Conservation (phyloP, 2,329 filamentous ascomycete species). For the Malbranchea zuffiana region DNA sequence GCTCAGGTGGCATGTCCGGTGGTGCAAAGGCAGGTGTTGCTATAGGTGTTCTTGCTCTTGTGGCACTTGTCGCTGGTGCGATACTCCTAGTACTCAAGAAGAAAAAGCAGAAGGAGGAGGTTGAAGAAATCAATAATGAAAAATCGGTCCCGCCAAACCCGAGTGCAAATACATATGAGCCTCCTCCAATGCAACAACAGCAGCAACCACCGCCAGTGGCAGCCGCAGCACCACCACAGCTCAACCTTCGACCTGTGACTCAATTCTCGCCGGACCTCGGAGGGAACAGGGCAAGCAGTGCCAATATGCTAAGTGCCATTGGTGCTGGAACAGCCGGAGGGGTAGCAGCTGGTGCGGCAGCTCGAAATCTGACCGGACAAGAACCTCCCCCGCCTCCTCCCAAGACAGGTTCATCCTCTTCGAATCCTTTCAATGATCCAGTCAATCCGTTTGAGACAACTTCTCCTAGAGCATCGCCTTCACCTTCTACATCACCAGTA, state of each 20-base stretch:
- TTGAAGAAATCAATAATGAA: conserved; percentile 49
- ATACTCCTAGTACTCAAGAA: conserved; percentile 67
- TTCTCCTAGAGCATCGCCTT: conserved; percentile 36
- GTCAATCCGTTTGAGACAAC: conserved; percentile 63
- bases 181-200: conserved; percentile 20
- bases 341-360: conserved; percentile 19
- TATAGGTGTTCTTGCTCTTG: conserved; percentile 62
- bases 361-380: conserved; percentile 27
- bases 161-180: conserved; percentile 12
- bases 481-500: conserved; percentile 17
- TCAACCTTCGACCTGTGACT: conserved; percentile 75
- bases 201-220: conserved; percentile 24
- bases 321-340: conserved; percentile 19
- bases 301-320: conserved; percentile 14
- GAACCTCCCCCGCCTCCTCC: conserved; percentile 27
- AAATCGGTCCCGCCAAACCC: conserved; percentile 37
- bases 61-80: conserved; percentile 57
- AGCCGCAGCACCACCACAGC: conserved; percentile 54
- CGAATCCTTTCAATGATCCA: conserved; percentile 42
- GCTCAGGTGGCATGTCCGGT: conserved; percentile 28
- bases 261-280: conserved; percentile 64
- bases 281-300: conserved; percentile 22
- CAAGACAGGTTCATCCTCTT: conserved; percentile 27
- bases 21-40: conserved; percentile 68
- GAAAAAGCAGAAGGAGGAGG: conserved; percentile 45